Base-by-base conservation (phyloP, 78 protist genomes). In the Chrysochromulina parva region DNA sequence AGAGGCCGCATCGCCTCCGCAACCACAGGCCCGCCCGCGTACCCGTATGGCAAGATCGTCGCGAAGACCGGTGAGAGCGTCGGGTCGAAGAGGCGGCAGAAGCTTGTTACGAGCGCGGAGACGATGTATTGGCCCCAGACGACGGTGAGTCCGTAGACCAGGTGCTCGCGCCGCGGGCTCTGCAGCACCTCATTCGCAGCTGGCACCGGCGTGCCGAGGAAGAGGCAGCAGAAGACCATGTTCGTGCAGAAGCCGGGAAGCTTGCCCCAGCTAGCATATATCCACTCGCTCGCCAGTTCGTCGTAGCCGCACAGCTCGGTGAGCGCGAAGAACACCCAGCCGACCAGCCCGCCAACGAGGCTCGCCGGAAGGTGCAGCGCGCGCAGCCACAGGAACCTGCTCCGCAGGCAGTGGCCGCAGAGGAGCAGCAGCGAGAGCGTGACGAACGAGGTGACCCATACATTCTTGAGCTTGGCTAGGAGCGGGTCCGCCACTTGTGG, bases 21-120 rank as follows among this genome's bases (percentile, higher is more conserved):
- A 5, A 47, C n/a, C n/a, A 76, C 91, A 11, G 74, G 91, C 24
- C 91, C 91, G 71, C 91, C 91, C 48, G 74, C 91, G 19, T 66
- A 88, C 17, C 91, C 91, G 48, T 47, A 47, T 0, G 91, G 67
- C 54, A 88, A 10, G 9, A 88, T n/a, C 14, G 58, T 6, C 24
- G 80, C 91, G 26, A 88, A 22, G 66, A 9, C 0, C 26, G 88
- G 48, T 3, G 28, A n/a, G 28, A 5, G 9, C 14, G 10, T 50
- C 48, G 5, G 5, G n/a, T n/a, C n/a, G n/a, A n/a, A n/a, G n/a
- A n/a, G n/a, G 50, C 52, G 52, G 52, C 78, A 69, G 20, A 74
- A 17, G 19, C 47, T 14, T 0, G 85, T 78, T n/a, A 78, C 48
- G 5, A 53, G 1, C 16, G 19, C 3, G 14, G 85, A 48, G 54